Percentiles rank a stretch among this genome's conserved stretches.
Evolutionary conservation across 108 stramenopile genomes (phyloP).

Genomic region (Conticribra guillardii): DNA sequence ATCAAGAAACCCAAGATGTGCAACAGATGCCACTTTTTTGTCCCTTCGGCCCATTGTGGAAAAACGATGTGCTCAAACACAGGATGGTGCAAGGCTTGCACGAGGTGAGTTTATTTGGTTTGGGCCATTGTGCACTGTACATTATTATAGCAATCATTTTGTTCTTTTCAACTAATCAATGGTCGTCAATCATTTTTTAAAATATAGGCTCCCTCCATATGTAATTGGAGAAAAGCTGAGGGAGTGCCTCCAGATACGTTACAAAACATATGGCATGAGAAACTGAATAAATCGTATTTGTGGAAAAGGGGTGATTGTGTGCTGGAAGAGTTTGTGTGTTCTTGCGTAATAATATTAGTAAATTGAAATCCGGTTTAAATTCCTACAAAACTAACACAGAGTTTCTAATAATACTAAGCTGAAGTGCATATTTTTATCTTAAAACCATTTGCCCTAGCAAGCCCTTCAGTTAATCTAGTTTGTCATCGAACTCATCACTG

Average conservation of each 20-base stretch:
- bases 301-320: too few species aligned
- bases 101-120: slow-evolving; percentile 1
- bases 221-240: slow-evolving; percentile 11
- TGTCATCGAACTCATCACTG: not conserved
- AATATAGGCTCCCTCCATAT: slow-evolving; percentile 10
- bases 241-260: slow-evolving; percentile 15
- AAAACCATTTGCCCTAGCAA: too few species aligned
- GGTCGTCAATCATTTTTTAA: too few species aligned
- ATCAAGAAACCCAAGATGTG: slow-evolving; percentile 10
- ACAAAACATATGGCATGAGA: not conserved
- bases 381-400: too few species aligned
- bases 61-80: slow-evolving; percentile 4
- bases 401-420: too few species aligned
- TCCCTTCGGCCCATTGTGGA: slow-evolving; percentile 21
- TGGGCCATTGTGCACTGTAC: not conserved
- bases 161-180: too few species aligned
- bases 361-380: too few species aligned
- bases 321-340: too few species aligned
- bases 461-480: not conserved
- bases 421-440: too few species aligned
- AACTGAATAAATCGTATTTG: not conserved
- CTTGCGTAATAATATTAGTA: too few species aligned
- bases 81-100: slow-evolving; percentile 27
- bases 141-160: not conserved
- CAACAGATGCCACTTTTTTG: slow-evolving; percentile 12